These are phyloP conservation scores for Cryptosporidium canis DNA, from an alignment of 169 alveolate species.

Conservation along the genomic window DNA sequence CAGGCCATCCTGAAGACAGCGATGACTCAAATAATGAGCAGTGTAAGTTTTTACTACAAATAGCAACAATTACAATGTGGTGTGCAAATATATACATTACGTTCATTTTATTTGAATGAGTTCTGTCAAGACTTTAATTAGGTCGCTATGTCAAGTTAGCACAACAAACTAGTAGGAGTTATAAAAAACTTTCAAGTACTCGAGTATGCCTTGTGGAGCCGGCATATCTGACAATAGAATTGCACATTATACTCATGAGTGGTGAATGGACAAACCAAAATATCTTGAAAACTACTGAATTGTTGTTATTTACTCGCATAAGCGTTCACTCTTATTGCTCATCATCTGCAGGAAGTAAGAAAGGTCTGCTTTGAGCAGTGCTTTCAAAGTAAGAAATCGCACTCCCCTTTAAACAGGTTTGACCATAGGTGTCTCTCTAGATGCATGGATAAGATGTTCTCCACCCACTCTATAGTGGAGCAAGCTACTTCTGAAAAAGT, in stretches of 20 bases:
- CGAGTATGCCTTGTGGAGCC: too few relatives aligned
- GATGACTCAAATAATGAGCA: slow-evolving; percentile 44
- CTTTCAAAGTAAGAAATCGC: slow-evolving; percentile 41
- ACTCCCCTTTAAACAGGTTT: slow-evolving; percentile 26
- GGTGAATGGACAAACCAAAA: background rate
- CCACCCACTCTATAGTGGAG: slow-evolving; percentile 31
- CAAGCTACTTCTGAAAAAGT: slow-evolving; percentile 20
- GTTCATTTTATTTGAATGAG: background rate
- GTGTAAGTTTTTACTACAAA: slow-evolving; percentile 28
- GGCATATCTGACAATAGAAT: background rate
- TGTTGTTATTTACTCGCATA: background rate
- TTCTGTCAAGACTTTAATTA: background rate
- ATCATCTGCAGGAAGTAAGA: slow-evolving; percentile 21
- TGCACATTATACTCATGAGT: background rate
- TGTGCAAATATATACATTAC: background rate
- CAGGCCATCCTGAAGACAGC: slow-evolving; percentile 19
- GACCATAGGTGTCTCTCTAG: slow-evolving; percentile 44
- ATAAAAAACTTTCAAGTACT: too few relatives aligned
- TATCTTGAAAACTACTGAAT: background rate
- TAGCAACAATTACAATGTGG: background rate
- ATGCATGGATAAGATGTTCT: slow-evolving; percentile 67
- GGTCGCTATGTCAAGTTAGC: too few relatives aligned
- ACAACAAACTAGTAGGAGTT: too few relatives aligned
- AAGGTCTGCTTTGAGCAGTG: slow-evolving; percentile 57
- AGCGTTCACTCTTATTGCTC: background rate